phyloP scores from a whole-genome alignment of 805 yeast species.

The Metschnikowia peoriensis region DNA sequence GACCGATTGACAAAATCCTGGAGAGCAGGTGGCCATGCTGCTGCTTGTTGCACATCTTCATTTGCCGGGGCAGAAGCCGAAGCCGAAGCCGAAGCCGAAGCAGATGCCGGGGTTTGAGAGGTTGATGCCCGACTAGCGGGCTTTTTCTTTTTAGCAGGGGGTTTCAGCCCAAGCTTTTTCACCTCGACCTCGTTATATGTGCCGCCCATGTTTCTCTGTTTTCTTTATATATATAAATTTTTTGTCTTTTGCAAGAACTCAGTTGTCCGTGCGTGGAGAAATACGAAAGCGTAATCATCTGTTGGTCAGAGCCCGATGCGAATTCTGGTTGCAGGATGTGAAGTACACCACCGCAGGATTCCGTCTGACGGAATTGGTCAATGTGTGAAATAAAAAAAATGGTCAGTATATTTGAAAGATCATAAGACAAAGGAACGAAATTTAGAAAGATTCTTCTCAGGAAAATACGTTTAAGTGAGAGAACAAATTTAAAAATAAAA shows the following conservation, averaged over 20 bases:
- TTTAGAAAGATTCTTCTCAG: too few relatives aligned
- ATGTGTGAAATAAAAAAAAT: too few relatives aligned
- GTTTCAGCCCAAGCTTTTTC: conserved; percentile 10
- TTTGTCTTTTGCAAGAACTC: neutral
- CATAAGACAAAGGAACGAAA: too few relatives aligned
- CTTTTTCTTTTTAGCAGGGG: neutral
- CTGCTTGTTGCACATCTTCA: neutral
- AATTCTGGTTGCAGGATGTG: too few relatives aligned
- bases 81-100: neutral
- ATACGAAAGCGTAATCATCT: too few relatives aligned
- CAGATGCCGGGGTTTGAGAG: neutral
- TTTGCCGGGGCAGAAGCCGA: neutral
- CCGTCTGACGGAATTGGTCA: too few relatives aligned
- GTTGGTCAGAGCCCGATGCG: too few relatives aligned
- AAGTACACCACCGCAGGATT: too few relatives aligned
- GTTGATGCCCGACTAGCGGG: neutral
- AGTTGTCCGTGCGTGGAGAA: too few relatives aligned
- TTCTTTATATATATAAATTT: neutral
- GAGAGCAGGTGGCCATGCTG: conserved; percentile 54
- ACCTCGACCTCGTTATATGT: conserved; percentile 29
- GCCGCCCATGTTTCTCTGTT: conserved; percentile 5
- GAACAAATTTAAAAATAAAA: too few relatives aligned
- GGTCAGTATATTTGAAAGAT: too few relatives aligned
- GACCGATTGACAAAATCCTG: conserved; percentile 49
- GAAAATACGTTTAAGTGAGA: too few relatives aligned